Base-by-base conservation (phyloP, 495 filamentous ascomycete species). In the Bathelium albidoporum region DNA sequence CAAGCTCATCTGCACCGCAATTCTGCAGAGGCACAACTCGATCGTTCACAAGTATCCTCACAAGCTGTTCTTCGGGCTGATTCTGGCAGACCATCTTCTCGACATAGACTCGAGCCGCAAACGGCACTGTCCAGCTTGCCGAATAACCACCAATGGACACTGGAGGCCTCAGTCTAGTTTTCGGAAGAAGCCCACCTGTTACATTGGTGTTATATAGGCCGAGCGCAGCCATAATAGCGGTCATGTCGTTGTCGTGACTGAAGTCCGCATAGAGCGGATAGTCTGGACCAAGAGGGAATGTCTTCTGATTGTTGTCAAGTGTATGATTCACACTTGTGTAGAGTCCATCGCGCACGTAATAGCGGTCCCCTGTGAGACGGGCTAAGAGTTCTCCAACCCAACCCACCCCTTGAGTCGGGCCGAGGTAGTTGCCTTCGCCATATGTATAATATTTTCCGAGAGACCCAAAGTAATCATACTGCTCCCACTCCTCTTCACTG, bases 171-270 rank as follows among this genome's bases (percentile, higher is more conserved):
- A 82, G 68, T 18, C 79, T 73, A 4, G 81, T 79, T 39, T 74
- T 78, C 0, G 78, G 75, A 1, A 87, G 73, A 16, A 62, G 62
- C 7, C 58, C 58, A 36, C 22, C 26, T 2, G 58, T 60, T 11
- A 24, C 31, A 18, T 84, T 87, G 26, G 68, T 71, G 36, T 89
- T 87, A 70, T 89, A 94, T 60, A 95, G 66, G 0, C 89, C 87
- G 63, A 96, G 69, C 0, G 90, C 89, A 20, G 81, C 81, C 73
- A 88, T 86, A 32, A 91, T 83, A 20, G 79, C 78, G 16, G 83
- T 83, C 83, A 95, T 87, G 64, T 87, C 84, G 70, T 94, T 95
- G 73, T 96, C 91, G 69, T 96, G 91, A 24, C 85, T 87, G 70
- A 96, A 95, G 73, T 96, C 91, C 0, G 89, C 90, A 64, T 90